Evolutionary conservation across 352 stramenopile genomes (phyloP).

Genomic region (Phytopythium aichiense): DNA sequence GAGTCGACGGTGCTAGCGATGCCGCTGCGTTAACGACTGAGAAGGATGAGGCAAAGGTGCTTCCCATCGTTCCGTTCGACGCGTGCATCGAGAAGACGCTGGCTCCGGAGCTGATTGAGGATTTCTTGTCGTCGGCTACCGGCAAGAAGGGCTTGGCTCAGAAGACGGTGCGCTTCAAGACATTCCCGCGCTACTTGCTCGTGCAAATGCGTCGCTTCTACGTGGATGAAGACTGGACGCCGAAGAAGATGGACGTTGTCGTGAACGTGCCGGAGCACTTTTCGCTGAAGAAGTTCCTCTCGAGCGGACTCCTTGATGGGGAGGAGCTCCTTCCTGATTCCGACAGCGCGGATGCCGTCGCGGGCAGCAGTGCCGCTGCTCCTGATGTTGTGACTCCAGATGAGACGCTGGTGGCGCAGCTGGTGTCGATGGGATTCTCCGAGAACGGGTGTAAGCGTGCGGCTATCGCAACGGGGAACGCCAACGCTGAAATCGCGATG

Average conservation of each 20-base stretch:
- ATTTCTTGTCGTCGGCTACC: constrained; percentile 78
- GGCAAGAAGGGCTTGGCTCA: constrained; percentile 73
- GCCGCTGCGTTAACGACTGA: constrained; percentile 10
- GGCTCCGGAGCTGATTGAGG: constrained; percentile 89
- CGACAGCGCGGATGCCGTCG: constrained; percentile 7
- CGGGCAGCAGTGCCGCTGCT: background rate
- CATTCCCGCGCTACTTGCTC: constrained; percentile 96
- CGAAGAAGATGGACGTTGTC: constrained; percentile 97
- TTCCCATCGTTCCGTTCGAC: constrained; percentile 92
- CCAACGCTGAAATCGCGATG: constrained; percentile 92
- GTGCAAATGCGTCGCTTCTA: constrained; percentile 97
- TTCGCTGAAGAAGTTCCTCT: constrained; percentile 76
- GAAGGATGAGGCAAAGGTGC: constrained; percentile 66
- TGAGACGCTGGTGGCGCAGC: constrained; percentile 89
- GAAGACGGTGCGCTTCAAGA: constrained; percentile 87
- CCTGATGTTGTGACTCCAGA: constrained; percentile 61
- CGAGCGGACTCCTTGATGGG: constrained; percentile 67
- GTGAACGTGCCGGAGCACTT: constrained; percentile 95
- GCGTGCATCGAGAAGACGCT: constrained; percentile 94
- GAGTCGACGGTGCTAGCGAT: constrained; percentile 22
- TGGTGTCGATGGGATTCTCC: constrained; percentile 98
- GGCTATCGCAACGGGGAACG: constrained; percentile 89
- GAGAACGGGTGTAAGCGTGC: constrained; percentile 97
- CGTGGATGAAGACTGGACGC: constrained; percentile 94
- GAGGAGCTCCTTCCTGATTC: constrained; percentile 89